Evolutionary conservation across 768 basidiomycete species (phyloP).

Genomic region (Auricularia sp.): DNA sequence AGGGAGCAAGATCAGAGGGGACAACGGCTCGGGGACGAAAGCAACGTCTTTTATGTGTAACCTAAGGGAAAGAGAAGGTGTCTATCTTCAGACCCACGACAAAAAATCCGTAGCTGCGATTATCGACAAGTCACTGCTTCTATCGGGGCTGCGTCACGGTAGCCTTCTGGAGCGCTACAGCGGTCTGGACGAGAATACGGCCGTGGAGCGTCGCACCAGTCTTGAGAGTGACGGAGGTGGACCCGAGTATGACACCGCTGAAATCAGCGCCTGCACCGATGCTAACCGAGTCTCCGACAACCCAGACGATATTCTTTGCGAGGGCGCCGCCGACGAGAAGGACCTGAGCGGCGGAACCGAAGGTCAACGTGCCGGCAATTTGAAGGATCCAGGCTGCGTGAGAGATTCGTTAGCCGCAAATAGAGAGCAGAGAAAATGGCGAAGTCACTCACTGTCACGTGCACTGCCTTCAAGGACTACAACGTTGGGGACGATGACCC

Average conservation of each 20-base stretch:
- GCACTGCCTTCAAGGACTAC: not conserved
- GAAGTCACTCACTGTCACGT: not conserved
- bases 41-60: too few species aligned
- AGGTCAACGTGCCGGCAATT: not conserved
- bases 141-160: not conserved
- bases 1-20: too few species aligned
- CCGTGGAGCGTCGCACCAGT: not conserved
- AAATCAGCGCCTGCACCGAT: not conserved
- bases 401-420: not conserved
- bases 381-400: constrained; percentile 1
- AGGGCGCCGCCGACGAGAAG: not conserved
- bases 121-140: not conserved
- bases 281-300: not conserved
- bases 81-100: too few species aligned
- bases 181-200: not conserved
- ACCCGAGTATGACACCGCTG: not conserved
- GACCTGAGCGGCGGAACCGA: not conserved
- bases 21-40: too few species aligned
- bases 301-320: not conserved
- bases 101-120: not conserved
- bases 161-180: not conserved
- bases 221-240: not conserved
- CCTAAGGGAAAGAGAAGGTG: too few species aligned
- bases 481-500: not conserved
- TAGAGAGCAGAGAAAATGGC: not conserved